phyloP scores from a whole-genome alignment of 345 rosid genomes.

The sweet orange (Citrus sinensis) region DVS_A1.0 CM039163.1:41680501-41681000 shows the following conservation, averaged over 20 bases:
- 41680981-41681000: neutral
- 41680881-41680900: constrained; percentile 96
- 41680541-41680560: constrained; percentile 85
- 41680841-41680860: constrained; percentile 95
- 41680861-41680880: constrained; percentile 97
- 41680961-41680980: neutral
- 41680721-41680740: constrained; percentile 95
- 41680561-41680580: constrained; percentile 80
- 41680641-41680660: constrained; percentile 87
- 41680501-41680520: constrained; percentile 81
- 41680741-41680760: constrained; percentile 67
- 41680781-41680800: constrained; percentile 70
- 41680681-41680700: constrained; percentile 92
- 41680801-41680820: constrained; percentile 91
- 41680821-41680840: constrained; percentile 94
- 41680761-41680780: constrained; percentile 65
- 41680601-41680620: constrained; percentile 96
- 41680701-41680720: constrained; percentile 96
- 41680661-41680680: constrained; percentile 93
- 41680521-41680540: constrained; percentile 74
- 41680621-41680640: constrained; percentile 86
- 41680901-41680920: constrained; percentile 75
- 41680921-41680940: constrained; percentile 81
- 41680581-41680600: constrained; percentile 96
- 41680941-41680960: constrained; percentile 70